Evolutionary conservation across 306 rosid genomes (phyloP), one percentile per base, ranked within the genome.

Genomic region (Acacia crassicarpa): DNA sequence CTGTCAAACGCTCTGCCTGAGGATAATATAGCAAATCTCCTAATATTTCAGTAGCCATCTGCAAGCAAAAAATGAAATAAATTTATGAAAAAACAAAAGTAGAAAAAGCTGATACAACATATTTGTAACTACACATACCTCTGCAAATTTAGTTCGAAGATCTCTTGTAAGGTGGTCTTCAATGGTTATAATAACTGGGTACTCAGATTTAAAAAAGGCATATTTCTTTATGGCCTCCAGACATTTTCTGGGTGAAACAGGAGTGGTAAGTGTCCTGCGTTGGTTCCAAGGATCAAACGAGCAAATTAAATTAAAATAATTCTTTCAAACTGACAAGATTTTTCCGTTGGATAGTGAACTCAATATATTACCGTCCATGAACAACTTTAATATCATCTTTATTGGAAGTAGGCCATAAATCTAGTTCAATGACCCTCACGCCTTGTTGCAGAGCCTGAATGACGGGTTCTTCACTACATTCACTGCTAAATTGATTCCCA

Each of bases 401-500:
- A 10, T 87, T 71, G n/a, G 86, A 69, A 71, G 92, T 87, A 53
- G 99, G 99, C 99, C 99, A 95, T 76, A 95, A 84, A 85, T 95
- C 99, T 4, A 95, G 92, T 68, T 95, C 99, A 40, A 93, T 91
- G 35, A 82, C 99, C 27, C 94, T 86, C 53, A 95, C 93, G 20
- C 98, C 99, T 78, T 82, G 85, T 67, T 85, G 77, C 75, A 95
- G 83, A 27, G 97, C 94, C 87, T 81, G 86, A 74, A 90, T 92
- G 82, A 95, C 91, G 56, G 99, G 99, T 35, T 83, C 88, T 77
- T 89, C 94, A 22, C 99, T 95, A 66, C 96, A 92, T 44, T 95
- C 96, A 85, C 99, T 92, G 85, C 91, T 92, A 10, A 95, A 78
- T 83, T 95, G 99, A 85, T 95, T 95, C 81, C 99, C 99, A 43